Base-by-base conservation (phyloP, 768 basidiomycete genomes). In the Trametes gibbosa region DNA sequence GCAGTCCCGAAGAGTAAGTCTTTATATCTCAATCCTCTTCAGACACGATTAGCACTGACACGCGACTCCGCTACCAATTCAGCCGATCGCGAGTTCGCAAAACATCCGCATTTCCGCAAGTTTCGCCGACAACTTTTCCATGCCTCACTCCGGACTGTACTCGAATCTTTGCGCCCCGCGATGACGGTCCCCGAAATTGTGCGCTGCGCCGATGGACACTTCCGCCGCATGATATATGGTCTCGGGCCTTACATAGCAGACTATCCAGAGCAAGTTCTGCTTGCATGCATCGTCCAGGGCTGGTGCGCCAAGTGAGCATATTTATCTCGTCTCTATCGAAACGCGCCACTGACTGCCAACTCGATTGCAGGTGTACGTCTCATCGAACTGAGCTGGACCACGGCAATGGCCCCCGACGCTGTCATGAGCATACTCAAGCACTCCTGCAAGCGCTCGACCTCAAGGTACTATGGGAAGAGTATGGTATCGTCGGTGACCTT, bases 171-270 rank as follows among this genome's bases (percentile, higher is more conserved):
- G 9, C 27, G 43, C 1, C 2, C n/a, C 2, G 21, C 12, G 0
- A 66, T 66, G 67, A 25, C 40, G 3, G 17, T 3, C 2, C 47
- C 57, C 0, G 59, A 65, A 3, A 32, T 68, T 2, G 39, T 53
- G 5, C 52, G 45, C 16, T 64, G 69, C 46, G 60, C 67, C 1
- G 70, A 74, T 58, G 63, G 66, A 0, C 64, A 73, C 50, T 74
- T 55, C 56, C 65, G 65, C 1, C 55, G 63, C 2, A 63, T 63
- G 1, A 62, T 74, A 4, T 73, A 68, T 59, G 67, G 61, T 13
- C 35, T 74, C 14, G 71, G 69, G 0, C 67, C 69, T 0, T 73
- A 68, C 48, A 74, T 74, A 50, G 71, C 71, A 0, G 70, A 73
- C 53, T 73, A 73, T 49, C 70, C 69, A 7, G 73, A 74, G 48